These are phyloP conservation scores for Pleurotus platypus DNA, from an alignment of 768 basidiomycete genomes.

Conservation along the genomic window DNA sequence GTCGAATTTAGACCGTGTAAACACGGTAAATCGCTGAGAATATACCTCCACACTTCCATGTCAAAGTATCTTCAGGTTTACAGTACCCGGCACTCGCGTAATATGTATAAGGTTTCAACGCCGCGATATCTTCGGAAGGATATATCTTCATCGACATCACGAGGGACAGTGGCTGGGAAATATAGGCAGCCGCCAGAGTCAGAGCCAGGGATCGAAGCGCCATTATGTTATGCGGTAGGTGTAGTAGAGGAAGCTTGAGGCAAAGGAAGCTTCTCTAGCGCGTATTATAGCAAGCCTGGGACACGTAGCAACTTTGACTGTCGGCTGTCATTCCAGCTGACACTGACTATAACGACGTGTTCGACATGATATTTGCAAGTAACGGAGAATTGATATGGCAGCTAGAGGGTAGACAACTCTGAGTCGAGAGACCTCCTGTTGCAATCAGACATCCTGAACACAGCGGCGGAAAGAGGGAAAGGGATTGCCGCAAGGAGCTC, in stretches of 20 bases:
- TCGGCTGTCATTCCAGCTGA: conserved; percentile 2
- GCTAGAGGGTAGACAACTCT: not conserved
- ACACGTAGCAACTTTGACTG: not conserved
- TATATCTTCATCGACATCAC: conserved; percentile 20
- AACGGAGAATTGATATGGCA: not conserved
- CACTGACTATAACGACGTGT: not conserved
- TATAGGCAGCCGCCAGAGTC: not conserved
- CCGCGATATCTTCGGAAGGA: conserved; percentile 26
- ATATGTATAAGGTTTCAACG: conserved; percentile 36
- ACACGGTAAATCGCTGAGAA: not conserved
- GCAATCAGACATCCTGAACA: no score
- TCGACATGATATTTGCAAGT: not conserved
- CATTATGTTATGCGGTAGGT: not conserved
- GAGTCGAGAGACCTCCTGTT: no score
- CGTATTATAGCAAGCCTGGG: not conserved
- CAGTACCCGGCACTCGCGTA: conserved; percentile 47
- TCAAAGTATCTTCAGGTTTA: conserved; percentile 27
- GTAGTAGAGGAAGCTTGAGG: conserved; percentile 14
- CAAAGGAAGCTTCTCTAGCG: not conserved
- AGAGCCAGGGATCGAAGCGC: conserved; percentile 4
- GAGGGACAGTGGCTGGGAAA: not conserved
- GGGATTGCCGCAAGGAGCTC: no score
- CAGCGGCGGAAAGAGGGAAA: no score
- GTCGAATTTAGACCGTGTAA: not conserved
- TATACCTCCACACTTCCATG: conserved; percentile 47